Evolutionary conservation across 805 yeast genomes (phyloP), one percentile per base, ranked within the genome.

Genomic region (Lipomyces yamanashiensis): DNA sequence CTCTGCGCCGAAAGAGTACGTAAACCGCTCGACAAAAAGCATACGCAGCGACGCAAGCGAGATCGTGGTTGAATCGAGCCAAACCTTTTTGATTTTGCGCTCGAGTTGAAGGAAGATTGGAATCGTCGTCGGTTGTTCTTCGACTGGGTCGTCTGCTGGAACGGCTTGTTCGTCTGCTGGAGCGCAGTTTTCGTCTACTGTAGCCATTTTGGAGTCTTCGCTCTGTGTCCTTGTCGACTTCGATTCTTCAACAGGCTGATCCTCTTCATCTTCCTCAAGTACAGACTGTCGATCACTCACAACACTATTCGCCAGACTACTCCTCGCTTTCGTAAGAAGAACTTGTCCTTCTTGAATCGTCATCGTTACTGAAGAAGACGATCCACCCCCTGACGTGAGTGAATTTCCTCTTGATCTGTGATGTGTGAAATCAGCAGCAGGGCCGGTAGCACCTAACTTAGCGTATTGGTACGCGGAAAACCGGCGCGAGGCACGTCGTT

Each of bases 381-480:
- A 45, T 33, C 49, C 58, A 36, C 40, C 9, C 8, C 49, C 33
- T 5, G 43, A 43, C 9, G 50, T 45, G 8, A 45, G 45, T 28
- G 59, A 48, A 36, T 21, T 54, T 8, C 55, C 59, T n/a, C 54
- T 17, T n/a, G 52, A 50, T 9, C 57, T 36, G 23, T 45, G 51
- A 19, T 39, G 43, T 9, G 45, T 39, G 21, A 48, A 37, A 33
- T 56, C 64, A 15, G 56, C 56, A 17, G 57, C 44, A 7, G 61
- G 51, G 1, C 57, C 66, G 13, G 59, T 37, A 21, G 54, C 67
- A 2, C 68, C 79, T 10, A 89, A 80, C 71, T 88, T 89, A 0
- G 96, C 90, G 76, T 87, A 87, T 72, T 93, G 98, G 66, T 92
- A 93, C 0, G 98, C 97, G 5, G 97, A 91, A 73, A 88, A 93